Conservation (phyloP, 495 filamentous ascomycete genomes). For the Cercophora scortea region DNA sequence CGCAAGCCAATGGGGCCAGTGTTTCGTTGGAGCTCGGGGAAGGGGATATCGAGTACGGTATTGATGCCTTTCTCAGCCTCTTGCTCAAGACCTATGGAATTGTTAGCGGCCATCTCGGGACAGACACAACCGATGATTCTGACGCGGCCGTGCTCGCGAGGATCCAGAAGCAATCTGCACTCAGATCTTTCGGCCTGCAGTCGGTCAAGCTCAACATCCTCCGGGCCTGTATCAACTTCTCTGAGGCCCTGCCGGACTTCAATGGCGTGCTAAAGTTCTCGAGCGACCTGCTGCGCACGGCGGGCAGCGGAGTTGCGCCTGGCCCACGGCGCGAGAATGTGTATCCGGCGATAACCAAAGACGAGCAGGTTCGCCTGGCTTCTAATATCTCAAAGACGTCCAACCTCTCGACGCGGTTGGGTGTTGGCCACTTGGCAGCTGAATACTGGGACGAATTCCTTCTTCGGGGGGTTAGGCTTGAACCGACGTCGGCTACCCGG, state of each 20-base stretch:
- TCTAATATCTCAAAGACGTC: slow-evolving; percentile 81
- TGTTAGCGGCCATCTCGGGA: slow-evolving; percentile 25
- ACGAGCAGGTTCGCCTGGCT: slow-evolving; percentile 75
- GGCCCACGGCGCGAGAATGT: slow-evolving; percentile 53
- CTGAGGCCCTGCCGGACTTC: slow-evolving; percentile 90
- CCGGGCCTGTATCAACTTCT: slow-evolving; percentile 77
- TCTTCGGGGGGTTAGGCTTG: slow-evolving; percentile 68
- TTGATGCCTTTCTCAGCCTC: slow-evolving; percentile 44
- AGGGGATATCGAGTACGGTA: slow-evolving; percentile 67
- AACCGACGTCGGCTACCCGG: slow-evolving; percentile 35
- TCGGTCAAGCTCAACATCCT: slow-evolving; percentile 78
- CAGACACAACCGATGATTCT: slow-evolving; percentile 25
- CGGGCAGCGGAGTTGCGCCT: slow-evolving; percentile 70
- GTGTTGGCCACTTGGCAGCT: slow-evolving; percentile 58
- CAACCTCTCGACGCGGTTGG: slow-evolving; percentile 63
- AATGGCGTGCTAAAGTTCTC: slow-evolving; percentile 80
- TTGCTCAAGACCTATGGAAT: slow-evolving; percentile 44
- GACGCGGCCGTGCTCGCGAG: slow-evolving; percentile 43
- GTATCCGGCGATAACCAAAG: slow-evolving; percentile 58
- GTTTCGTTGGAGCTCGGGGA: slow-evolving; percentile 61
- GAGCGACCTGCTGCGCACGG: slow-evolving; percentile 70
- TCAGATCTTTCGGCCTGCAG: slow-evolving; percentile 55
- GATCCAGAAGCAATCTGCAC: slow-evolving; percentile 42
- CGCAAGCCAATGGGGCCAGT: slow-evolving; percentile 34
- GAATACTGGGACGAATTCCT: slow-evolving; percentile 98